Conservation (phyloP, 257 asterid genomes). For the Capsicum chinense region DNA sequence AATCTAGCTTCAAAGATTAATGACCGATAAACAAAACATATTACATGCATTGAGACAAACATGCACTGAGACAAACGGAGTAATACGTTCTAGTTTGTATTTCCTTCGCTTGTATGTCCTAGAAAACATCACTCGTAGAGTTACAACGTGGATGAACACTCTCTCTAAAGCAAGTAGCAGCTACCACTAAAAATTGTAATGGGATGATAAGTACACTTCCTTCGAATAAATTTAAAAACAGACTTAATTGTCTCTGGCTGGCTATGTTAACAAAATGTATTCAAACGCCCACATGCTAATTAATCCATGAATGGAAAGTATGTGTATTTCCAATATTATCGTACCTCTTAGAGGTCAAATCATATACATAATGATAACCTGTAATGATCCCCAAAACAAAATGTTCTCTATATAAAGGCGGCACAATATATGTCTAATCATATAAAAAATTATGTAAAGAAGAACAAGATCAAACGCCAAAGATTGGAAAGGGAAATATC, state of each 20-base stretch:
- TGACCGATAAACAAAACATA: neutral
- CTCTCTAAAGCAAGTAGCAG: neutral
- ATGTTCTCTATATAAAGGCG: neutral
- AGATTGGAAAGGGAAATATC: neutral
- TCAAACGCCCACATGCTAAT: conserved; percentile 10
- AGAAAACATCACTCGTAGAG: neutral
- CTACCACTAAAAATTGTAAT: neutral
- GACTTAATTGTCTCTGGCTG: no score
- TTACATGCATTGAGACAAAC: neutral
- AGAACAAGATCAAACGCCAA: neutral
- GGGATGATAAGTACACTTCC: neutral
- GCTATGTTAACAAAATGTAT: neutral
- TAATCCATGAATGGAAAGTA: conserved; percentile 1
- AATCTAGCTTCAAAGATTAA: no score
- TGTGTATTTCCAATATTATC: neutral
- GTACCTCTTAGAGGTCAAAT: conserved; percentile 5
- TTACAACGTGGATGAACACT: neutral
- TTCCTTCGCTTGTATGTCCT: neutral
- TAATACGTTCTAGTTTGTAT: neutral
- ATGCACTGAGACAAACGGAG: neutral
- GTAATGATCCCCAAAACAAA: neutral
- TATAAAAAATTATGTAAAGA: neutral
- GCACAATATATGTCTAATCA: neutral
- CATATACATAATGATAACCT: conserved; percentile 16
- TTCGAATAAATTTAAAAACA: neutral